A percentile compares a stretch with the other conserved stretches of the same genome.
phyloP scores from a whole-genome alignment of 169 alveolate genomes.

The Cryptosporidium xiaoi region DNA sequence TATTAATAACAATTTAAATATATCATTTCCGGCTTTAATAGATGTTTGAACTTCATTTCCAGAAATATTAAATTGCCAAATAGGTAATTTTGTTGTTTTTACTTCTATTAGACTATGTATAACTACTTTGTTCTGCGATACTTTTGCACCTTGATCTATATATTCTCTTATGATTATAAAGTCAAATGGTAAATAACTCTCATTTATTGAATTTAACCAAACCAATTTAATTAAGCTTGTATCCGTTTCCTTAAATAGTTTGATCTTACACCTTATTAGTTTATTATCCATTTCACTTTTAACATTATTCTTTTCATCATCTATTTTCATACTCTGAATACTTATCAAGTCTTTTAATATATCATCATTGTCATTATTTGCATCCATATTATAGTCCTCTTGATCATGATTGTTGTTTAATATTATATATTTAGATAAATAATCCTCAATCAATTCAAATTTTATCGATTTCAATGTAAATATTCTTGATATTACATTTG shows the following conservation, averaged over 20 bases:
- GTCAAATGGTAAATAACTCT: slow-evolving; percentile 55
- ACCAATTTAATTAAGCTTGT: slow-evolving; percentile 5
- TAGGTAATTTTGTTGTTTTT: slow-evolving; percentile 58
- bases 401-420: background rate
- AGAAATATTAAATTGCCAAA: slow-evolving; percentile 70
- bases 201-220: slow-evolving; percentile 47
- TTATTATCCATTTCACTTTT: background rate
- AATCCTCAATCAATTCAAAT: slow-evolving; percentile 13
- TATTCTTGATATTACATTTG: slow-evolving; percentile 62
- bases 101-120: slow-evolving; percentile 60
- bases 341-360: background rate
- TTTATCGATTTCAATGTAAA: slow-evolving; percentile 28
- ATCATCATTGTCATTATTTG: background rate
- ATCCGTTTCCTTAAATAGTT: slow-evolving; percentile 42
- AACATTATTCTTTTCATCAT: background rate
- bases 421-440: slow-evolving; percentile 21
- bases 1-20: slow-evolving; percentile 29
- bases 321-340: slow-evolving; percentile 33
- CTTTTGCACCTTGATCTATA: background rate
- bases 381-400: background rate
- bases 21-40: background rate
- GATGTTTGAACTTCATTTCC: slow-evolving; percentile 23
- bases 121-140: slow-evolving; percentile 3
- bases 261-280: slow-evolving; percentile 28
- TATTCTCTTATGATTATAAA: slow-evolving; percentile 36